Conservation (phyloP, 2,329 filamentous ascomycete genomes). For the Moelleriella libera region DNA sequence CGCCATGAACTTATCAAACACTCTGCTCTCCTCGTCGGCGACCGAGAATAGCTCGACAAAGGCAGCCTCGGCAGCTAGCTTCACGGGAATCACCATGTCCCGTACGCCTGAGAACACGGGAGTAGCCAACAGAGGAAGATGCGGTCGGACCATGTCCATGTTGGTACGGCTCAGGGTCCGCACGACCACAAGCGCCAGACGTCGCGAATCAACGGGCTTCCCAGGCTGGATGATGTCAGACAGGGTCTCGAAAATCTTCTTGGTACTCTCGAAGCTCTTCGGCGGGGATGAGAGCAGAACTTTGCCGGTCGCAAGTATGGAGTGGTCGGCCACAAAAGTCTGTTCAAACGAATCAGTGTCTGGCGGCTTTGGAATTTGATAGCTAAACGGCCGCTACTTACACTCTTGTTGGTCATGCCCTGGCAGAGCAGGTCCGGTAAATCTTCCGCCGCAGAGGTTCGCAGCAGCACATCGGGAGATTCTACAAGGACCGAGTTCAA, state of each 20-base stretch:
- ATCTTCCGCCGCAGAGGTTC: conserved; percentile 54
- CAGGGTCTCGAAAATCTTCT: conserved; percentile 67
- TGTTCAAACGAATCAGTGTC: conserved; percentile 17
- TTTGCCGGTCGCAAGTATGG: conserved; percentile 80
- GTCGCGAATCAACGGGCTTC: conserved; percentile 66
- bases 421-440: conserved; percentile 64
- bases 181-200: conserved; percentile 73
- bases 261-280: conserved; percentile 62
- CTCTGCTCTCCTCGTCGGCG: conserved; percentile 67
- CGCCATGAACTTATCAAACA: conserved; percentile 85
- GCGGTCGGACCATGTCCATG: conserved; percentile 67
- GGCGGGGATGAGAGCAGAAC: conserved; percentile 59
- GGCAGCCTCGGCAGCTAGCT: conserved; percentile 85
- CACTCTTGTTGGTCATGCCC: conserved; percentile 64
- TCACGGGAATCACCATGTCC: conserved; percentile 86
- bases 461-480: conserved; percentile 54
- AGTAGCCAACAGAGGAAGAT: conserved; percentile 65
- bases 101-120: conserved; percentile 82
- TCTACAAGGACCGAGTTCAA: conserved; percentile 83
- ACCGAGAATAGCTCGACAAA: conserved; percentile 87
- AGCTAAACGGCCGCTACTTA: conserved; percentile 27
- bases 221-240: conserved; percentile 65
- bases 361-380: neutral
- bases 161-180: conserved; percentile 72
- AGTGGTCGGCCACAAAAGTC: conserved; percentile 79